A percentile compares a stretch with the other conserved stretches of the same genome.
phyloP scores from a whole-genome alignment of 352 stramenopile genomes.

The Phytophthora multivora region DNA sequence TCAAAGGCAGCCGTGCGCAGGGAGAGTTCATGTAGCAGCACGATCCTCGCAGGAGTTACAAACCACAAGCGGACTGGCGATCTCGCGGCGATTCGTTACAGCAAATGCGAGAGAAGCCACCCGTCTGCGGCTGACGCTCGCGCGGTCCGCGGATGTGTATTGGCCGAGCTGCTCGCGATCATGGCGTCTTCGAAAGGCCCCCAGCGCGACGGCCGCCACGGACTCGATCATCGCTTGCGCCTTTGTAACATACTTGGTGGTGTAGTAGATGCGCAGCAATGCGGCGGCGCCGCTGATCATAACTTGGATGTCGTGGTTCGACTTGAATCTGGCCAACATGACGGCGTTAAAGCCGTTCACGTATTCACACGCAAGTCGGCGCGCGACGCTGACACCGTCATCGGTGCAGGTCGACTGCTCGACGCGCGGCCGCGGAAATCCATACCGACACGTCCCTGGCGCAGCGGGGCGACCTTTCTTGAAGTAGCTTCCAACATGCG shows the following conservation, averaged over 20 bases:
- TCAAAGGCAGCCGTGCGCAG: background rate
- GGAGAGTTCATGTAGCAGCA: background rate
- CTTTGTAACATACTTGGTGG: background rate
- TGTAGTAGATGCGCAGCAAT: background rate
- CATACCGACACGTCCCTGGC: background rate
- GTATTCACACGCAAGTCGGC: background rate
- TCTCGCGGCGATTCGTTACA: too few relatives aligned
- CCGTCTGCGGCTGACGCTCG: background rate
- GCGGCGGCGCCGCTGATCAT: background rate
- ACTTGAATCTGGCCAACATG: background rate
- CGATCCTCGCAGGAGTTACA: background rate
- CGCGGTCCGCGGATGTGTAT: background rate
- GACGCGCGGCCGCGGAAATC: background rate
- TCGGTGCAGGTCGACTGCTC: background rate
- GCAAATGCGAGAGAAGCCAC: background rate
- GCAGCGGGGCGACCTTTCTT: background rate
- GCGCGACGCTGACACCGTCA: background rate
- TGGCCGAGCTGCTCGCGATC: background rate
- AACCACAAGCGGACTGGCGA: background rate
- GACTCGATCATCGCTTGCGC: background rate
- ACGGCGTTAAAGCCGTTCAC: background rate
- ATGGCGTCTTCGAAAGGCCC: background rate
- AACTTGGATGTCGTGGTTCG: background rate
- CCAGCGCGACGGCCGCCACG: background rate
- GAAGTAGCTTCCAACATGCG: background rate